phyloP scores from a whole-genome alignment of 2,329 filamentous ascomycete genomes.

The Diaporthe caulivora region DNA sequence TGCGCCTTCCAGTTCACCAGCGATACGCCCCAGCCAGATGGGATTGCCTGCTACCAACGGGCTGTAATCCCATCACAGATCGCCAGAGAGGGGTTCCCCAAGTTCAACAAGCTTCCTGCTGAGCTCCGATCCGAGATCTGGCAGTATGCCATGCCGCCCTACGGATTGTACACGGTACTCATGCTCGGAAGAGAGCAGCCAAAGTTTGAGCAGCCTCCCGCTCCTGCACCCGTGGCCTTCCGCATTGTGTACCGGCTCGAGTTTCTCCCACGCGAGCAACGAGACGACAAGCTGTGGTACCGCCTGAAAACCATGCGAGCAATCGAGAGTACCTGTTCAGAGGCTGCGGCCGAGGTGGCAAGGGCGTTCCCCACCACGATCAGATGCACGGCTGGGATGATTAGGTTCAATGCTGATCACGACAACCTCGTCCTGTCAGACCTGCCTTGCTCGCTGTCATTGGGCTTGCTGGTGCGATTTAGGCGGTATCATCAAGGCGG shows the following conservation, averaged over 20 bases:
- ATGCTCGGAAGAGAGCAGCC: neutral
- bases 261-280: neutral
- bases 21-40: neutral
- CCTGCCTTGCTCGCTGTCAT: neutral
- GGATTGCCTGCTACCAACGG: neutral
- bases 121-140: neutral
- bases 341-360: neutral
- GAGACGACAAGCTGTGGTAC: neutral
- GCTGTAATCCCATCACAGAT: neutral
- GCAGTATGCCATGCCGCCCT: neutral
- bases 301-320: constrained; percentile 3
- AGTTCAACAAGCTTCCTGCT: neutral
- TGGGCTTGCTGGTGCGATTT: neutral
- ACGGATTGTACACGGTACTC: neutral
- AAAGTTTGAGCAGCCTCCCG: neutral
- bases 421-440: neutral
- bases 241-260: neutral
- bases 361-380: neutral
- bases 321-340: neutral
- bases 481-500: neutral
- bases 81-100: neutral
- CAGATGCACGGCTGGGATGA: neutral
- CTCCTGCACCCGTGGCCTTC: neutral
- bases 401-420: neutral
- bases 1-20: neutral